These are phyloP conservation scores for Podospora anserina DNA, from an alignment of 495 filamentous ascomycete species.

Conservation along the genomic window DNA sequence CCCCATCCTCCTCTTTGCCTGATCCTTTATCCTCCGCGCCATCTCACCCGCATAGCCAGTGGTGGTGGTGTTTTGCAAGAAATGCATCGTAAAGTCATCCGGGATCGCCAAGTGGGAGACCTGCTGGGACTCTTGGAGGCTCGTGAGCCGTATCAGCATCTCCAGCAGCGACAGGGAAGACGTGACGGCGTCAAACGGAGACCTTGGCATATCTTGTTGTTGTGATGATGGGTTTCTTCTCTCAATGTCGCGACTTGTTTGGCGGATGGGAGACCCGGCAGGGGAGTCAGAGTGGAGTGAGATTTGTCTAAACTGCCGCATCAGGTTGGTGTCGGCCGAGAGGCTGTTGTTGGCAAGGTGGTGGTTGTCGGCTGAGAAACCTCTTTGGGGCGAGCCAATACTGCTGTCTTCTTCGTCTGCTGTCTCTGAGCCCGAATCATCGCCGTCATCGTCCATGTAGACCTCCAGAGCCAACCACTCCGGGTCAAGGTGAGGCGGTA, in stretches of 20 bases:
- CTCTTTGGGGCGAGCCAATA: background rate
- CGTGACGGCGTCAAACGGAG: conserved; percentile 54
- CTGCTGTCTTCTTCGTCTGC: conserved; percentile 24
- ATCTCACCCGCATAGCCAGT: conserved; percentile 69
- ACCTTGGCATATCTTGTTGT: conserved; percentile 12
- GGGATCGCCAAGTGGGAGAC: conserved; percentile 85
- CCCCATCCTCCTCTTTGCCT: conserved; percentile 74
- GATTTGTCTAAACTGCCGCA: conserved; percentile 41
- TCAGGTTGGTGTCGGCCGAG: conserved; percentile 39
- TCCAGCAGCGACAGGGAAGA: conserved; percentile 92
- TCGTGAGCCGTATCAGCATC: conserved; percentile 85
- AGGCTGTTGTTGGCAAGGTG: conserved; percentile 16
- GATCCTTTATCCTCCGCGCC: conserved; percentile 64
- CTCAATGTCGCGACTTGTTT: background rate
- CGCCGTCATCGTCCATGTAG: conserved; percentile 54
- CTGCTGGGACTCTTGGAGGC: conserved; percentile 97
- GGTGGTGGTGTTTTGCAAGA: conserved; percentile 76
- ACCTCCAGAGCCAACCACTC: conserved; percentile 97
- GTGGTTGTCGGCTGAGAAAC: background rate
- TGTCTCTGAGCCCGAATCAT: conserved; percentile 28
- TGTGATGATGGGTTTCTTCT: background rate
- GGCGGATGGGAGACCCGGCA: conserved; percentile 17
- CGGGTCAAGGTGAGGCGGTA: conserved; percentile 79
- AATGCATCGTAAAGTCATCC: conserved; percentile 94
- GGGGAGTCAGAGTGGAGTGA: conserved; percentile 35